Evolutionary conservation across 805 yeast genomes (phyloP).

Genomic region (Kluyveromyces starmeri): DNA sequence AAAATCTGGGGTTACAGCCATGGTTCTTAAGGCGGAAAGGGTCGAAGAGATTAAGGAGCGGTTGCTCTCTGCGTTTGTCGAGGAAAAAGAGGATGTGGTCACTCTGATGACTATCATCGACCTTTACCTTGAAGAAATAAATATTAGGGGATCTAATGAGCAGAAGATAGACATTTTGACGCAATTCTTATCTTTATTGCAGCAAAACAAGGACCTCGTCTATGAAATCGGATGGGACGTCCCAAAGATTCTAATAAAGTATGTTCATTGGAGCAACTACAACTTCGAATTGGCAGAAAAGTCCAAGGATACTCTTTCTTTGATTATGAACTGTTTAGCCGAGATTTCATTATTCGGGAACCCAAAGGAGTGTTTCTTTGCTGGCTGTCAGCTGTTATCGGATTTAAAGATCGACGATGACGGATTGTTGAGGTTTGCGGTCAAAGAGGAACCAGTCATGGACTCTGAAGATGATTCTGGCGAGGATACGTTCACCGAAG

Average conservation of each 20-base stretch:
- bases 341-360: conserved; percentile 61
- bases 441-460: conserved; percentile 8
- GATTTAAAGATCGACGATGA: conserved; percentile 9
- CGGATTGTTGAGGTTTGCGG: not conserved
- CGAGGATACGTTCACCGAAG: conserved; percentile 3
- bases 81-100: conserved; percentile 22
- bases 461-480: conserved; percentile 6
- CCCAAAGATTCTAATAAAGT: conserved; percentile 58
- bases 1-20: too few species aligned
- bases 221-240: conserved; percentile 85
- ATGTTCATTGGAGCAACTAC: conserved; percentile 35
- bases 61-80: conserved; percentile 18
- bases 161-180: conserved; percentile 45
- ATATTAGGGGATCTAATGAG: conserved; percentile 18
- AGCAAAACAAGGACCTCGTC: conserved; percentile 39
- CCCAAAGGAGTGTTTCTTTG: conserved; percentile 70
- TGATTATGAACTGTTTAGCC: conserved; percentile 45
- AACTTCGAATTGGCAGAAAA: conserved; percentile 23
- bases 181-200: conserved; percentile 37
- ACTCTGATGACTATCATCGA: conserved; percentile 25
- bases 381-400: conserved; percentile 54
- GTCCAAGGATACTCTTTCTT: conserved; percentile 24
- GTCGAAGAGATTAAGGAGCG: conserved; percentile 5
- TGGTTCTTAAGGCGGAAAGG: not conserved
- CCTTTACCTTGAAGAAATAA: conserved; percentile 18